phyloP scores from a whole-genome alignment of 179 eudicot genomes.

The Silene vulgaris region DNA sequence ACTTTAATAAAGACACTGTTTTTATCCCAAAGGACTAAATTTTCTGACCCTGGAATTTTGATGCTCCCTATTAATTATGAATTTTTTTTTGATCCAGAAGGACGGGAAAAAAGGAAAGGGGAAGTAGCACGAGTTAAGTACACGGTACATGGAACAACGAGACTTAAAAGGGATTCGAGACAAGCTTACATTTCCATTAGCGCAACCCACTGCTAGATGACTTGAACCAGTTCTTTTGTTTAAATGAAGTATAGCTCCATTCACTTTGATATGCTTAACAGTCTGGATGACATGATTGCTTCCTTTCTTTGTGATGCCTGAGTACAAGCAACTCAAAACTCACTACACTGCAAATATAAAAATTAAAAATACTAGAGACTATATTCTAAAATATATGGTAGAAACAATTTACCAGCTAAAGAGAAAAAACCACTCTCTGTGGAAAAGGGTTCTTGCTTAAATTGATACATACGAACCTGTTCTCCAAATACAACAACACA shows the following conservation, averaged over 20 bases:
- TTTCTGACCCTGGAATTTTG: slow-evolving; percentile 6
- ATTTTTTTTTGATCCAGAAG: neutral
- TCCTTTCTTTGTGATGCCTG: slow-evolving; percentile 84
- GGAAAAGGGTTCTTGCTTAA: slow-evolving; percentile 68
- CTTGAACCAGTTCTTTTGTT: slow-evolving; percentile 35
- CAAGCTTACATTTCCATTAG: slow-evolving; percentile 72
- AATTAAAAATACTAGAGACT: neutral
- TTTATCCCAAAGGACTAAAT: neutral
- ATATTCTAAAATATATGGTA: neutral
- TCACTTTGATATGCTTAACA: slow-evolving; percentile 60
- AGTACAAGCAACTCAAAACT: slow-evolving; percentile 13
- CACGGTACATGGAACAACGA: neutral
- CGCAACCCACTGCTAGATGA: slow-evolving; percentile 80
- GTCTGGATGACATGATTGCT: slow-evolving; percentile 57
- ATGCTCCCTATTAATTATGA: slow-evolving; percentile 6
- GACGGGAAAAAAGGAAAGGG: neutral
- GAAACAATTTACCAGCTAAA: slow-evolving; percentile 49
- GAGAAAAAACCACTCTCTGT: slow-evolving; percentile 50
- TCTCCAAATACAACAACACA: slow-evolving; percentile 6
- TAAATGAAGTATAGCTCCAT: slow-evolving; percentile 60
- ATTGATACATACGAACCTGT: slow-evolving; percentile 69
- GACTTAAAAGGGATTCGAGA: slow-evolving; percentile 6
- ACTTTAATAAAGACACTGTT: neutral
- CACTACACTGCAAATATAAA: slow-evolving; percentile 1
- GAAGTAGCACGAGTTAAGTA: neutral